Evolutionary conservation across 192 early-diverging fungal genomes (phyloP).

Genomic region (Podila minutissima): DNA sequence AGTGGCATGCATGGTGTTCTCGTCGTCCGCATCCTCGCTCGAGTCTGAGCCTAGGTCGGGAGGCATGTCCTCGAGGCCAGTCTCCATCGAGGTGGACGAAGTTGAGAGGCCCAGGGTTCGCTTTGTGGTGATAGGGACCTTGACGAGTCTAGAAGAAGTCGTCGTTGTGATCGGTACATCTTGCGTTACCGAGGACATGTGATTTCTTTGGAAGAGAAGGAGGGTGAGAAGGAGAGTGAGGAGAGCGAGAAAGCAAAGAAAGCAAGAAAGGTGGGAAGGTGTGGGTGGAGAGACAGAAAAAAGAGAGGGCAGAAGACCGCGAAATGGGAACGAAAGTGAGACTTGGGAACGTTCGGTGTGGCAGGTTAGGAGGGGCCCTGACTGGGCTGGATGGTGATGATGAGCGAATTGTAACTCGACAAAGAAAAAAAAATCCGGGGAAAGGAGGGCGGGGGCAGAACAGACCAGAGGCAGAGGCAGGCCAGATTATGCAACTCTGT

Average conservation of each 20-base stretch:
- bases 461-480: too few species aligned
- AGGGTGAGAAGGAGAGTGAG: background rate
- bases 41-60: constrained; percentile 10
- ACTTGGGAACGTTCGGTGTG: too few species aligned
- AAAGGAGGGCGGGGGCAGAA: too few species aligned
- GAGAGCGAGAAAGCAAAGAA: background rate
- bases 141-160: background rate
- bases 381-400: too few species aligned
- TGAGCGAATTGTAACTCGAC: too few species aligned
- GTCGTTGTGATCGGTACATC: background rate
- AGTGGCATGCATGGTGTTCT: constrained; percentile 1
- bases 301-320: background rate
- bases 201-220: background rate
- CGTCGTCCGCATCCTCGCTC: constrained; percentile 5
- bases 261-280: background rate
- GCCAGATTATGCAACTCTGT: too few species aligned
- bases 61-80: constrained; percentile 4
- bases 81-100: background rate
- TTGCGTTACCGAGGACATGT: constrained; percentile 1
- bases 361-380: too few species aligned
- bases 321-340: background rate
- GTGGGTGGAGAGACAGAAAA: background rate
- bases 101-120: background rate
- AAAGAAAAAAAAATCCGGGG: too few species aligned
- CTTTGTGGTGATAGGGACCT: background rate